phyloP scores from a whole-genome alignment of 2,329 filamentous ascomycete species.

The Thelonectria olida region DNA sequence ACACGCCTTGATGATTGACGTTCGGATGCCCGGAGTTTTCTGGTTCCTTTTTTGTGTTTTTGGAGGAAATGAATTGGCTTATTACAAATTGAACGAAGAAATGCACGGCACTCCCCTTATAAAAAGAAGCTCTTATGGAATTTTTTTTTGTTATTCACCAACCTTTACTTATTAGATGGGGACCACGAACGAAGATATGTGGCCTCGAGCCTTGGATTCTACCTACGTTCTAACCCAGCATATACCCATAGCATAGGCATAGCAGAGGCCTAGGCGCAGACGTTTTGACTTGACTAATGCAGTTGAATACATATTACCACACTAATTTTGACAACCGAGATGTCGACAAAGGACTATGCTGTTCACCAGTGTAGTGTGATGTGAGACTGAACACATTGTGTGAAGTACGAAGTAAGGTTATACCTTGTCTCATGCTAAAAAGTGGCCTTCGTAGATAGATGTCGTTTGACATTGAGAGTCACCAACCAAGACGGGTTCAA shows the following conservation, averaged over 20 bases:
- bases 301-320: constrained; percentile 30
- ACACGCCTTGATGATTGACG: constrained; percentile 38
- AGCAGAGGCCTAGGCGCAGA: constrained; percentile 45
- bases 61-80: constrained; percentile 32
- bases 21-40: constrained; percentile 38
- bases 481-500: no score
- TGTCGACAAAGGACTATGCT: background rate
- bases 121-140: constrained; percentile 24
- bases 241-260: constrained; percentile 48
- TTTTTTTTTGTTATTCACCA: constrained; percentile 21
- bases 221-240: constrained; percentile 43
- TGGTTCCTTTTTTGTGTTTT: constrained; percentile 14
- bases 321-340: background rate
- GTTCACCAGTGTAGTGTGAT: no score
- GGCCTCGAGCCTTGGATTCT: constrained; percentile 21
- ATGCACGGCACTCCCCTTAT: constrained; percentile 20
- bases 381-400: no score
- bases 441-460: no score
- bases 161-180: background rate
- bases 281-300: constrained; percentile 32
- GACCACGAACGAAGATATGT: constrained; percentile 19
- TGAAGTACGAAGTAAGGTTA: background rate
- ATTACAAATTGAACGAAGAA: constrained; percentile 37
- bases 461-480: no score
- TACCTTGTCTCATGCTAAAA: no score